Base-by-base conservation (phyloP, 1,139 yeast species). In the Geotrichum reessii region DNA sequence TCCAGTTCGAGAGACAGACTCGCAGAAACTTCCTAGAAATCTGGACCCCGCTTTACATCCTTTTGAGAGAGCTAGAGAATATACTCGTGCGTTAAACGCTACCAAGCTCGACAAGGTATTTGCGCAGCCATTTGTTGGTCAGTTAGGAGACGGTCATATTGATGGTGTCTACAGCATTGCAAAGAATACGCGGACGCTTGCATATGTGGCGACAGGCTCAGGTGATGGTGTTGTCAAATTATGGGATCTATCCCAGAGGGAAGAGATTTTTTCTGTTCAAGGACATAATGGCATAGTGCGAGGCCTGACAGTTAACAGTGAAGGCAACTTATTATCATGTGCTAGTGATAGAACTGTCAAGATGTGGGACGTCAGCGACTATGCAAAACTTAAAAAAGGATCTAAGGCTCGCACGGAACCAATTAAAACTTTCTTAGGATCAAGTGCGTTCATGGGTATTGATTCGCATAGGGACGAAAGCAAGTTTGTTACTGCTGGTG, bases 41-140 rank as follows among this genome's bases (percentile, higher is more conserved):
- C 77, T 95, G 68, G 87, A 93, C 69, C 97, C 99, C 1, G 96
- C 95, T 22, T 78, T 93, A 56, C 99, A 95, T 74, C 99, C 98
- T 0, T 93, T 93, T 69, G 98, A 95, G 74, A 80, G 98, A 65
- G 97, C 98, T 3, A 79, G 99, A 70, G 99, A 95, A 73, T 95
- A 95, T 69, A 89, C 97, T 19, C 82, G 92, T 65, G 99, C 99
- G 0, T 75, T 95, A 58, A 92, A 91, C 61, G 98, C 99, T 27
- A 92, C 98, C 19, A 95, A 95, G 72, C 74, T 95, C 75, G 98
- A 92, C 70, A 79, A 97, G 65, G 87, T 93, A 89, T 93, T 95
- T 80, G 99, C 99, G 0, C 92, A 92, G 70, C 99, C 99, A 5
- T 93, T 95, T 73, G 80, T 95, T 21, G 97, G 97, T 0, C 98